phyloP scores from a whole-genome alignment of 2,329 filamentous ascomycete species.

The Endocalyx cinctus region DNA sequence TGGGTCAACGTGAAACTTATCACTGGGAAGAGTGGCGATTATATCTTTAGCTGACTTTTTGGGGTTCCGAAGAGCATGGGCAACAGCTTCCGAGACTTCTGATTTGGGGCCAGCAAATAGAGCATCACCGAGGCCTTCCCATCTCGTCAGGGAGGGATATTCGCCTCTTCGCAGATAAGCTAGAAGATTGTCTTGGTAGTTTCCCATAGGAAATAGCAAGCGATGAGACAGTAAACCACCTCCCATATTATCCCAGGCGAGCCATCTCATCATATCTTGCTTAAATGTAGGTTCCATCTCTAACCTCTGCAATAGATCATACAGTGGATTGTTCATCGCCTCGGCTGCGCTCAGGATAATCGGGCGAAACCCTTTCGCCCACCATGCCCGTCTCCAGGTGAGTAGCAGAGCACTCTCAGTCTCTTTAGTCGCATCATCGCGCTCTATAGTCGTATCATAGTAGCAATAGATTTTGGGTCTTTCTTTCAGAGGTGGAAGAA shows the following conservation, averaged over 20 bases:
- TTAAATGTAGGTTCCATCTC: slow-evolving; percentile 60
- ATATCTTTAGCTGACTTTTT: slow-evolving; percentile 57
- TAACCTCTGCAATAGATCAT: slow-evolving; percentile 61
- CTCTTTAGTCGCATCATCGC: slow-evolving; percentile 59
- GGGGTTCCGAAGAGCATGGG: slow-evolving; percentile 52
- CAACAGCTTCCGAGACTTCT: slow-evolving; percentile 60
- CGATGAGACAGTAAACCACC: slow-evolving; percentile 76
- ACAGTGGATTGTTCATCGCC: slow-evolving; percentile 77
- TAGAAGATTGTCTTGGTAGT: slow-evolving; percentile 67
- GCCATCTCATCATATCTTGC: slow-evolving; percentile 73
- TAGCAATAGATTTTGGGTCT: slow-evolving; percentile 85
- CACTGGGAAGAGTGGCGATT: slow-evolving; percentile 54
- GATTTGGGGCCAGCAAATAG: slow-evolving; percentile 68
- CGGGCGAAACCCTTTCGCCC: slow-evolving; percentile 86
- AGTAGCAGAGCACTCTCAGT: slow-evolving; percentile 76
- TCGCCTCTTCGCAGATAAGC: slow-evolving; percentile 70
- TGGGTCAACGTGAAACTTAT: slow-evolving; percentile 61
- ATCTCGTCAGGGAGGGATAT: slow-evolving; percentile 69
- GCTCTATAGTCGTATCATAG: slow-evolving; percentile 66
- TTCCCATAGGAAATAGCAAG: slow-evolving; percentile 78
- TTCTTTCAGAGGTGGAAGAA: slow-evolving; percentile 70
- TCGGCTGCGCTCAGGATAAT: slow-evolving; percentile 75
- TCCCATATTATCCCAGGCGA: slow-evolving; percentile 90
- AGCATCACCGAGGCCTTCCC: slow-evolving; percentile 65
- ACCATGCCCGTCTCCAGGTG: slow-evolving; percentile 91